These are phyloP conservation scores for Debaryomyces udenii DNA, from an alignment of 1,139 yeast species.

Conservation along the genomic window DNA sequence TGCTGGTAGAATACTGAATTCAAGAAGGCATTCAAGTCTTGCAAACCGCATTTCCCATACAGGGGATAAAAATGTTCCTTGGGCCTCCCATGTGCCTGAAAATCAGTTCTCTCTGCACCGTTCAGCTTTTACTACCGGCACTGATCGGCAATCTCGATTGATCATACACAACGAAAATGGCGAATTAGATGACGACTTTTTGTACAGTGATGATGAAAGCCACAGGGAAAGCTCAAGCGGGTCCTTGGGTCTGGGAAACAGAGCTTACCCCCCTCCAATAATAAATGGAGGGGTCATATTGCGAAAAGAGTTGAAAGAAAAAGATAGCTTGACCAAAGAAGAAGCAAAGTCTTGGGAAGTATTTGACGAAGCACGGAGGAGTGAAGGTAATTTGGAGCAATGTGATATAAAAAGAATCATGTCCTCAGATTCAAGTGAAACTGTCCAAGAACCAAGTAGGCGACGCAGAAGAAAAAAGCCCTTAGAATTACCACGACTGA, in stretches of 20 bases:
- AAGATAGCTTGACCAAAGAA: constrained; percentile 35
- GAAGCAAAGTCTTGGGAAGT: constrained; percentile 45
- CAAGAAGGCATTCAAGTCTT: neutral
- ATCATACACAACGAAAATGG: constrained; percentile 36
- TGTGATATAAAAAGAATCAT: neutral
- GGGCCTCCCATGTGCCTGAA: too few species aligned
- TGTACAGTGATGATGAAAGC: constrained; percentile 22
- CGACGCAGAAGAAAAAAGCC: constrained; percentile 29
- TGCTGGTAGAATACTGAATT: constrained; percentile 6
- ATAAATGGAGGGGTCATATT: constrained; percentile 47
- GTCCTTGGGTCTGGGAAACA: neutral
- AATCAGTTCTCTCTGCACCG: neutral
- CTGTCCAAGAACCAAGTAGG: constrained; percentile 18
- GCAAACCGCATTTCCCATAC: too few species aligned
- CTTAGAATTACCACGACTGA: constrained; percentile 11
- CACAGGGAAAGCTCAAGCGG: constrained; percentile 9
- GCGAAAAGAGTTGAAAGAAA: constrained; percentile 38
- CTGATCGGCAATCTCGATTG: constrained; percentile 20
- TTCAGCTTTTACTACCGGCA: neutral
- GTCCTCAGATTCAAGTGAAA: neutral
- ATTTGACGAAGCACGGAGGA: constrained; percentile 35
- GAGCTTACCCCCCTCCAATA: constrained; percentile 19
- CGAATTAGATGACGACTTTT: constrained; percentile 42
- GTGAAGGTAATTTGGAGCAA: constrained; percentile 6
- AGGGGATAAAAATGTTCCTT: too few species aligned